Base-by-base conservation (phyloP, 2,329 filamentous ascomycete genomes). In the Hypomyces perniciosus region DNA sequence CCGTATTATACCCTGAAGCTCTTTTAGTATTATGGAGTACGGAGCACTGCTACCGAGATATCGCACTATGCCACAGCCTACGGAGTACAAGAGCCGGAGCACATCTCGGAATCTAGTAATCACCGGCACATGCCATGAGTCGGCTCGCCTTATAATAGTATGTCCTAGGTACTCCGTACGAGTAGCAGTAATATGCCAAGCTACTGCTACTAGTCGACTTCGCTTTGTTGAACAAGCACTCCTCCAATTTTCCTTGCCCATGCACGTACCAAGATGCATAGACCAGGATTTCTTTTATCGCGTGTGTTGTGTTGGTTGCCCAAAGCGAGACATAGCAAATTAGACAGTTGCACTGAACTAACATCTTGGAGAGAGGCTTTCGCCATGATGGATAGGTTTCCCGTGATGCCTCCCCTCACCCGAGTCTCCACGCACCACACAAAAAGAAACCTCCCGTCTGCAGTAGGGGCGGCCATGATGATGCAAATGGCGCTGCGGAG, bases 401-500 rank as follows among this genome's bases (percentile, higher is more conserved):
- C 39, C 26, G 39, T 28, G 8, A 35, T 8, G 33, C 20, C n/a
- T n/a, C 20, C 20, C 40, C 33, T 12, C 4, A 42, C 44, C 28
- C 34, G 20, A 20, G 20, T 20, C 37, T 26, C 39, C 31, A n/a
- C 28, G 46, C 12, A 33, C 35, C 20, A 29, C 31, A 20, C 34
- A 37, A 20, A 37, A 20, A 10, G 26, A 42, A 10, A 26, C 39
- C 26, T 42, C 26, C 39, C 39, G 10, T 42, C 26, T 42, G 39
- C 39, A 42, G 39, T 42, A 42, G 39, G 39, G 39, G 13, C 13
- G 27, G 34, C 40, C 41, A 38, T 46, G 34, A 43, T 47, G 39
- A 51, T 43, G 33, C 41, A 13, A 4, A 40, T 29, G 34, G 48
- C 48, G 48, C 44, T 31, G 38, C 44, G 48, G 26, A 37, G 13